Evolutionary conservation across 2,329 filamentous ascomycete genomes (phyloP).

Genomic region (Dactylellina cionopaga): DNA sequence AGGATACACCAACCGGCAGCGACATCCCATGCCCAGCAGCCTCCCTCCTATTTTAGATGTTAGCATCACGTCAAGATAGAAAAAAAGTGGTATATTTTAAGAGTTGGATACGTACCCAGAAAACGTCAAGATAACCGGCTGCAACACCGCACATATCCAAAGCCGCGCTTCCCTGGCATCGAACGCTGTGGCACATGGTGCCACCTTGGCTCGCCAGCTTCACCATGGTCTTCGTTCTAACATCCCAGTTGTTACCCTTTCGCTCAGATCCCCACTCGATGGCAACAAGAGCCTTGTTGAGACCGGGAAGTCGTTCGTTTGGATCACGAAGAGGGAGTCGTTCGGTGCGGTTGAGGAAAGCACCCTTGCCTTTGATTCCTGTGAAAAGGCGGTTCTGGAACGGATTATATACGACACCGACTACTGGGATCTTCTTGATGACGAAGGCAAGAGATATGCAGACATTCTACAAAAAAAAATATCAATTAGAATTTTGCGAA

Average conservation of each 20-base stretch:
- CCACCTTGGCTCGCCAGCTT: slow-evolving; percentile 73
- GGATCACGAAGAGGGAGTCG: slow-evolving; percentile 60
- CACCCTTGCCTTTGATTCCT: slow-evolving; percentile 74
- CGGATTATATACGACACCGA: slow-evolving; percentile 84
- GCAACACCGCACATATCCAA: slow-evolving; percentile 79
- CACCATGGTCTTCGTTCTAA: slow-evolving; percentile 74
- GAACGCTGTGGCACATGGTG: slow-evolving; percentile 78
- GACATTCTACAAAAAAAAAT: slow-evolving; percentile 63
- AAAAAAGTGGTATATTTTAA: background rate
- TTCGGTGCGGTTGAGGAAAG: slow-evolving; percentile 65
- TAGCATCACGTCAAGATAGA: slow-evolving; percentile 35
- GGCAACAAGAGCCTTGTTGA: slow-evolving; percentile 73
- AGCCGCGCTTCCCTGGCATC: slow-evolving; percentile 77
- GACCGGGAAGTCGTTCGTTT: slow-evolving; percentile 68
- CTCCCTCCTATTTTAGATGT: slow-evolving; percentile 68
- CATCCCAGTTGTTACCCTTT: slow-evolving; percentile 74
- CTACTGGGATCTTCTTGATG: slow-evolving; percentile 69
- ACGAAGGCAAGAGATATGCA: slow-evolving; percentile 80
- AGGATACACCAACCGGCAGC: slow-evolving; percentile 83
- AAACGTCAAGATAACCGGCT: slow-evolving; percentile 75
- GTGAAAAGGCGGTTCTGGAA: slow-evolving; percentile 76
- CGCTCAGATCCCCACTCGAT: slow-evolving; percentile 79
- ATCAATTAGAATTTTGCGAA: slow-evolving; percentile 13
- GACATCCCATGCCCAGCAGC: slow-evolving; percentile 87
- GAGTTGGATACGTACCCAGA: slow-evolving; percentile 67